These are phyloP conservation scores for Saturnispora sanitii DNA, from an alignment of 805 yeast species.

Conservation along the genomic window DNA sequence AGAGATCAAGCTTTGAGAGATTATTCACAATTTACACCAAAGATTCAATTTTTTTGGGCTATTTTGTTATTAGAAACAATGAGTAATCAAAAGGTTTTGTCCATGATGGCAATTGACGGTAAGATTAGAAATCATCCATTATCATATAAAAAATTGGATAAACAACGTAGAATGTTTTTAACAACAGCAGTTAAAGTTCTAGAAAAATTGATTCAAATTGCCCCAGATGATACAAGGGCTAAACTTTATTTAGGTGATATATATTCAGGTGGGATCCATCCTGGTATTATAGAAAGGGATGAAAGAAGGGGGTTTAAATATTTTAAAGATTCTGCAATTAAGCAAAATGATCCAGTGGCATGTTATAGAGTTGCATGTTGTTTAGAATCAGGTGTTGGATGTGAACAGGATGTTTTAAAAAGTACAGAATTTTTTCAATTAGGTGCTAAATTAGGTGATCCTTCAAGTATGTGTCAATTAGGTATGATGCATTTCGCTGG, in stretches of 20 bases:
- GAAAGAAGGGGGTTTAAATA: constrained; percentile 51
- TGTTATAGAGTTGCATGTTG: constrained; percentile 64
- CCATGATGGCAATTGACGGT: constrained; percentile 40
- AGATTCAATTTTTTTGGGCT: constrained; percentile 57
- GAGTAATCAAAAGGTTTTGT: constrained; percentile 31
- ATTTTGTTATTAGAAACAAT: constrained; percentile 42
- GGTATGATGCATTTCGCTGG: constrained; percentile 52
- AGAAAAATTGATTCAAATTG: constrained; percentile 40
- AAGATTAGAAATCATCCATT: constrained; percentile 30
- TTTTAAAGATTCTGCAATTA: constrained; percentile 47
- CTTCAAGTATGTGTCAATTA: constrained; percentile 62
- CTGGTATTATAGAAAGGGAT: constrained; percentile 41
- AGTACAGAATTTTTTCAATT: constrained; percentile 46
- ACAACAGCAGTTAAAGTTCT: constrained; percentile 50
- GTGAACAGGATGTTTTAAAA: constrained; percentile 31
- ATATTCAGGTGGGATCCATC: constrained; percentile 41
- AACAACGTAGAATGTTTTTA: constrained; percentile 46
- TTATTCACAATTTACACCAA: constrained; percentile 34
- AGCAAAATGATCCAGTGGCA: constrained; percentile 46
- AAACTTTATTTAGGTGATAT: constrained; percentile 51
- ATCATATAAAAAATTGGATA: constrained; percentile 34
- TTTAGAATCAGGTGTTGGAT: constrained; percentile 56
- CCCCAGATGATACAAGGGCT: constrained; percentile 46
- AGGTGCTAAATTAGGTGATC: constrained; percentile 55
- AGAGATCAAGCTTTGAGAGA: constrained; percentile 29